Evolutionary conservation across 345 rosid species (phyloP), one percentile per base, ranked within the genome.

Genomic region (Brassica carinata): DNA sequence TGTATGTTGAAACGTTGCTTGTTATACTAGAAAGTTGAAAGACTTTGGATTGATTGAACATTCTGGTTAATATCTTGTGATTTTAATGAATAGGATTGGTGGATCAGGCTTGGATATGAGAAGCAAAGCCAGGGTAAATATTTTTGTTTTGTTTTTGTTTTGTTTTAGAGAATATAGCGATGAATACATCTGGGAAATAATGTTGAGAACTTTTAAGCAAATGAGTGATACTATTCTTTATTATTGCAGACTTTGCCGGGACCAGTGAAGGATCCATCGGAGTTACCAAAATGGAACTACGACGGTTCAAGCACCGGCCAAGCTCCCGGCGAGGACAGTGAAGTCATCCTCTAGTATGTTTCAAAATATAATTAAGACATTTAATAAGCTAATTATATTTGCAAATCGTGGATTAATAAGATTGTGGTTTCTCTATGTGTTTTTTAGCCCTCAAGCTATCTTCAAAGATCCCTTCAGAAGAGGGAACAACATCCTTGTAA

Each of bases 241-340:
- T 1, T 23, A 33, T 33, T 81, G 34, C 76, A 92, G 97, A 92
- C 97, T n/a, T 77, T 92, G 77, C 5, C 85, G 0, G 92, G 84
- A 27, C 89, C 87, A 1, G 26, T 23, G 26, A 23, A 23, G 26
- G 26, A 23, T 23, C 26, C 26, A 23, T 23, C 26, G 26, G 26
- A 23, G 26, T 23, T 23, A 23, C 97, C 97, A 2, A 88, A 88
- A 69, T 92, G 97, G 97, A 92, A 92, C 85, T 92, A 87, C 43
- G 97, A 92, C 57, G 94, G 97, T 5, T 88, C 93, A 18, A 90
- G 94, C 83, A 92, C 97, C 0, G 77, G 83, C 18, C 97, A 92
- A 74, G 95, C 97, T 23, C 26, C 26, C 1, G 26, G 26, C 26
- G 26, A 23, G 26, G 26, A 92, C 84, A 89, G 95, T 69, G 97